Evolutionary conservation across 345 rosid genomes (phyloP).

Genomic region (Populus euphratica): DNA sequence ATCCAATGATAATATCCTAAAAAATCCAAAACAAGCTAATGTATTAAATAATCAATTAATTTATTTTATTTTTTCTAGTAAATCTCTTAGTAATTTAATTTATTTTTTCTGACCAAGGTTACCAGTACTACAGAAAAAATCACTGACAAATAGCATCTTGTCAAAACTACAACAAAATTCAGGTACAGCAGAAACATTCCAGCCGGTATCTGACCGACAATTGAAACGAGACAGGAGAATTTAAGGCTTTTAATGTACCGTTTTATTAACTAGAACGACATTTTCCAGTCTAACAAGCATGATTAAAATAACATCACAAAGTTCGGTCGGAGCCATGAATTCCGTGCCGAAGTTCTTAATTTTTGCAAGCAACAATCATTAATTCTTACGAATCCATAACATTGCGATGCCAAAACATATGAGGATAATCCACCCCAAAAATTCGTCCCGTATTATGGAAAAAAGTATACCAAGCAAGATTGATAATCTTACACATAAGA

Average conservation of each 20-base stretch:
- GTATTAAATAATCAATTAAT: too few relatives aligned
- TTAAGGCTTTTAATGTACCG: not conserved
- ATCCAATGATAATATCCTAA: too few relatives aligned
- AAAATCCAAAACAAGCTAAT: too few relatives aligned
- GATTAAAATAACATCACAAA: not conserved
- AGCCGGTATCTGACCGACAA: too few relatives aligned
- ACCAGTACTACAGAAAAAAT: too few relatives aligned
- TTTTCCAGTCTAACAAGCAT: not conserved
- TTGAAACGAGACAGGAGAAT: not conserved
- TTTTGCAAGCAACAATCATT: not conserved
- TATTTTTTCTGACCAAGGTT: too few relatives aligned
- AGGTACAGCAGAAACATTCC: too few relatives aligned
- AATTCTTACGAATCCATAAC: not conserved
- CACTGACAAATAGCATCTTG: too few relatives aligned
- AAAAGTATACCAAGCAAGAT: constrained; percentile 6
- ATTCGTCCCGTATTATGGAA: not conserved
- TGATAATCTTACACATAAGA: constrained; percentile 6
- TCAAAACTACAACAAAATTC: too few relatives aligned
- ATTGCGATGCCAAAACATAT: constrained; percentile 6
- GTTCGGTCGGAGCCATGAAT: not conserved
- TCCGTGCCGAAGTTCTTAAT: not conserved
- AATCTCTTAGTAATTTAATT: too few relatives aligned
- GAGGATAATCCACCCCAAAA: constrained; percentile 10
- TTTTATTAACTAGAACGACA: not conserved
- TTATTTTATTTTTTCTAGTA: too few relatives aligned